Percentiles rank a stretch among this genome's conserved stretches.
Conservation (phyloP, 2,329 filamentous ascomycete genomes). For the Annulohypoxylon truncatum region DNA sequence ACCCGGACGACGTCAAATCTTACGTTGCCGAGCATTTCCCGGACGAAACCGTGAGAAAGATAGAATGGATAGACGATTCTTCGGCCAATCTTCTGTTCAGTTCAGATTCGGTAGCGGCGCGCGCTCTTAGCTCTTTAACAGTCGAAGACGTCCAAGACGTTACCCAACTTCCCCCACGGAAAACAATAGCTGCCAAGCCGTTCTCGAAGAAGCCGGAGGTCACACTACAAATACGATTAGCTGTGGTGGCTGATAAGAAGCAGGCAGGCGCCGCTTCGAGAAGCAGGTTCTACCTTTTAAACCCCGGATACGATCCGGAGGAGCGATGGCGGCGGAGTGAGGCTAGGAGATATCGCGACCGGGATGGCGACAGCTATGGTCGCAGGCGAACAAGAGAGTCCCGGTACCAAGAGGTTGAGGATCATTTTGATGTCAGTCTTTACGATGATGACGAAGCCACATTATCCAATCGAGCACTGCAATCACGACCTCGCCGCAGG, state of each 20-base stretch:
- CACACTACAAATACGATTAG: slow-evolving; percentile 77
- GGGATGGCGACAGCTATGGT: slow-evolving; percentile 54
- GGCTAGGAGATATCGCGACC: slow-evolving; percentile 70
- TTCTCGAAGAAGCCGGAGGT: slow-evolving; percentile 75
- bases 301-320: slow-evolving; percentile 88
- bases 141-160: slow-evolving; percentile 64
- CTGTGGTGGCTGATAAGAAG: slow-evolving; percentile 83
- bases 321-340: slow-evolving; percentile 73
- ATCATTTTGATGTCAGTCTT: slow-evolving; percentile 77
- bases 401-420: slow-evolving; percentile 62
- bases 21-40: slow-evolving; percentile 78
- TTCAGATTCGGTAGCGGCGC: slow-evolving; percentile 62
- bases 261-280: slow-evolving; percentile 79
- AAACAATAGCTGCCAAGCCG: slow-evolving; percentile 76
- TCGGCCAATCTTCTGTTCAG: slow-evolving; percentile 88
- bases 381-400: slow-evolving; percentile 51
- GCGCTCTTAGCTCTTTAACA: slow-evolving; percentile 66
- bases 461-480: slow-evolving; percentile 50
- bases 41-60: slow-evolving; percentile 64
- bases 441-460: slow-evolving; percentile 76
- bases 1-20: slow-evolving; percentile 80
- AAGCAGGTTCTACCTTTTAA: slow-evolving; percentile 91
- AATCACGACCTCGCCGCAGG: slow-evolving; percentile 43
- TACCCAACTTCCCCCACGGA: slow-evolving; percentile 67
- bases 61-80: slow-evolving; percentile 96